Evolutionary conservation across 257 asterid genomes (phyloP), one percentile per base, ranked within the genome.

Genomic region (Scutellaria baicalensis): DNA sequence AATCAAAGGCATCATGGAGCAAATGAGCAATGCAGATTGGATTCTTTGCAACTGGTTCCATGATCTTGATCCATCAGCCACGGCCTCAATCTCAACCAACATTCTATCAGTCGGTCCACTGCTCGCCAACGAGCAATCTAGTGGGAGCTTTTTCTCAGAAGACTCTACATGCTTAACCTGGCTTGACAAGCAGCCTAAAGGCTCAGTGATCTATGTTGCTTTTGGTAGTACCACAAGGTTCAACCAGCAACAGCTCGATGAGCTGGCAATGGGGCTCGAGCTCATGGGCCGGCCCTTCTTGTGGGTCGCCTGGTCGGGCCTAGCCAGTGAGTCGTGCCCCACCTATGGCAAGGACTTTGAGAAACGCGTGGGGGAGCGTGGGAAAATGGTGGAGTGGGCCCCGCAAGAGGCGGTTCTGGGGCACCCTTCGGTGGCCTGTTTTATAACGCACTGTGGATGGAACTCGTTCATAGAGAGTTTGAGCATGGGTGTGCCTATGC

Each of bases 341-440:
- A 13, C 64, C 2, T 73, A 58, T 68, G 59, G 77, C 0, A 31
- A 16, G 0, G 84, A 78, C 16, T 85, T 79, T 54, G 13, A 13
- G 0, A 59, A 27, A 1, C 64, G 88, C 4, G 82, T 81, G 49
- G 80, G 45, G 9, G 47, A 52, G 4, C 74, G 79, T 0, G 90
- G 89, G 16, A 84, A 79, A 59, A 23, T 86, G 12, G 90, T 86
- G 0, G 89, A 86, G 42, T 89, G 96, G 96, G 91, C 91, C n/a
- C 86, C 86, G 1, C 96, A 86, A 40, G 93, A 86, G 60, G 72
- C 35, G 55, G 88, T 89, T 9, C 48, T 86, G 14, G 76, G 75
- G 38, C 91, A 86, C 81, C 81, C 81, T 1, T 68, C 89, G 5
- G 31, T 81, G 3, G 81, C 78, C 0, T 86, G 95, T 73, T 88